Evolutionary conservation across 768 basidiomycete species (phyloP), one percentile per base, ranked within the genome.

Genomic region (Piloderma croceum): DNA sequence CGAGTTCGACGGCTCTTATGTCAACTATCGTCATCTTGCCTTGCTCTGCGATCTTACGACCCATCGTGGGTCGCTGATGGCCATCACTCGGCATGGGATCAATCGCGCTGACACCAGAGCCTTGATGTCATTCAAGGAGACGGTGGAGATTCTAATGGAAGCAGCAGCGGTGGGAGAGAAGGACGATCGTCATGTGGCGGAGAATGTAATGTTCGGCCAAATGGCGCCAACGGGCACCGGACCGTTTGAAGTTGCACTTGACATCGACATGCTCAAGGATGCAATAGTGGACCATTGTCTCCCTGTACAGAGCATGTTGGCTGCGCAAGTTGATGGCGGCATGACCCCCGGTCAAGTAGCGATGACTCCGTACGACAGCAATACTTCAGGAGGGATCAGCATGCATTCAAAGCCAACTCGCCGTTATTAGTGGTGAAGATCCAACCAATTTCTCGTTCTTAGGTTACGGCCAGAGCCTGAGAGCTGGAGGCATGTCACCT

Each of bases 141-240:
- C 96, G 3, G 96, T 99, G 45, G 96, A 75, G 71, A n/a, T n/a
- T n/a, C n/a, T n/a, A n/a, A n/a, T n/a, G n/a, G n/a, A n/a, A n/a
- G n/a, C n/a, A 99, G 96, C 96, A 2, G 92, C 94, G 1, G 87
- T 93, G 18, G 96, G 96, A 39, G 94, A 98, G 69, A 90, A 91
- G 62, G 96, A 99, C 49, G 94, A 98, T 51, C 98, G 96, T 58
- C 90, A 90, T 39, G 96, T 99, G 23, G 96, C 96, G n/a, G 94
- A 98, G 71, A 98, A 97, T 54, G 91, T 99, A 31, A 81, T 99
- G 75, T 90, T 99, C 52, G 96, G 96, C 13, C 96, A 98, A 66
- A 87, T 98, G 79, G 93, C 94, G n/a, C 93, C 93, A 1, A 97
- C 98, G 92, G 96, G 96, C 38, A 97, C 96, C 0, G 96, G 96